Evolutionary conservation across 2,329 filamentous ascomycete genomes (phyloP), one percentile per base, ranked within the genome.

Genomic region (Trichoderma oligosporum): DNA sequence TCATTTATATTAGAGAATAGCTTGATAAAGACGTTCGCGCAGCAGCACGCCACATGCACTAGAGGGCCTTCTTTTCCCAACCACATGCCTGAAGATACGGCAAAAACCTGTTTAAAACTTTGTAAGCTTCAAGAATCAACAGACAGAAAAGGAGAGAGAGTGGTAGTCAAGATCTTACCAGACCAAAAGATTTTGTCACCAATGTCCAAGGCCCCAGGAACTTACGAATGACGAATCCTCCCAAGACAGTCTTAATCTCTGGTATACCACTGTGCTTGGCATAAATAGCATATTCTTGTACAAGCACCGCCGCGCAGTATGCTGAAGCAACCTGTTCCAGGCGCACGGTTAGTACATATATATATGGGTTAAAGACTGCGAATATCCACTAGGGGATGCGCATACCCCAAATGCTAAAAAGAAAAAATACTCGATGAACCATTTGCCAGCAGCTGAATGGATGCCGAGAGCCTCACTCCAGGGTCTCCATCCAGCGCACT

Each of bases 31-130:
- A 97, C 74, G 68, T 95, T 96, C 45, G 93, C 91, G 69, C 92
- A 97, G 71, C 94, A 97, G 74, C 94, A 97, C 59, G 93, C 93
- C 20, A 97, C 92, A 72, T 99, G 93, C 5, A 99, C 93, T 35
- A 97, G 76, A 1, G 93, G 93, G 1, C 93, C 93, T 77, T 99
- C 93, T 72, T 97, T 97, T 29, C 93, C 93, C 12, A 97, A 78
- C 93, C 94, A 97, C 78, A 99, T 86, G 49, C 93, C 93, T 5
- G 92, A 97, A 63, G 90, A 89, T 42, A 97, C 93, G 41, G 93
- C 88, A 33, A 97, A 82, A 70, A 91, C 92, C 84, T 95, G 8
- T 9, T 14, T 3, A 12, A 22, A n/a, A n/a, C n/a, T n/a, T n/a
- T n/a, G 41, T 61, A 41, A 67, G 53, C 31, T 1, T 14, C 25